These are phyloP conservation scores for Coemansia sp. DNA, from an alignment of 192 early-diverging fungal species.

Conservation along the genomic window DNA sequence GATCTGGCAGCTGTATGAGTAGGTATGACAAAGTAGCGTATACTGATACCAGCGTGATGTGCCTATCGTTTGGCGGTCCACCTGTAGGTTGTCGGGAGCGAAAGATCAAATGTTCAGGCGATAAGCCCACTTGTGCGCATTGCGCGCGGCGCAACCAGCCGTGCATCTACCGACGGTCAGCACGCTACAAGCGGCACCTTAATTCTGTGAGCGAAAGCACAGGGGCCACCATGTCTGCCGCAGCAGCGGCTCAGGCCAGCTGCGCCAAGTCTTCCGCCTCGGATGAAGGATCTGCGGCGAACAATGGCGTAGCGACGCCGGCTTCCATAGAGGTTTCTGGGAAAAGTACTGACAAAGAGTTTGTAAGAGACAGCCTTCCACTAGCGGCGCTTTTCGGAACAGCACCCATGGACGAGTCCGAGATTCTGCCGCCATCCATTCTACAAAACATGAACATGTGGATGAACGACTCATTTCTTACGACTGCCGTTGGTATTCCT, in stretches of 20 bases:
- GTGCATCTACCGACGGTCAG: slow-evolving; percentile 51
- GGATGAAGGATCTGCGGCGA: slow-evolving; percentile 4
- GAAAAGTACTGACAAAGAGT: slow-evolving; percentile 7
- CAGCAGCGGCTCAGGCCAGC: slow-evolving; percentile 7
- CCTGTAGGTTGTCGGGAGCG: slow-evolving; percentile 49
- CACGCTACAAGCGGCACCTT: slow-evolving; percentile 49
- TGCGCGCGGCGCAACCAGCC: slow-evolving; percentile 52
- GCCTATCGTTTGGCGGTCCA: background rate
- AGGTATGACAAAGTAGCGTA: background rate
- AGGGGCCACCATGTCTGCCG: background rate
- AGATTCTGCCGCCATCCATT: slow-evolving; percentile 48
- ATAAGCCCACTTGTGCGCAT: slow-evolving; percentile 49
- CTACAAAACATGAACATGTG: slow-evolving; percentile 53
- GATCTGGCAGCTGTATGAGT: background rate
- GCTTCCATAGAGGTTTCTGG: background rate
- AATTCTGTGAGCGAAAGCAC: slow-evolving; percentile 1
- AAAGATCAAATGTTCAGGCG: slow-evolving; percentile 53
- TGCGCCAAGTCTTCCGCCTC: background rate
- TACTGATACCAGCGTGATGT: background rate
- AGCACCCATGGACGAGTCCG: slow-evolving; percentile 44
- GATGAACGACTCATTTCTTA: slow-evolving; percentile 53
- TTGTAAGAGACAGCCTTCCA: slow-evolving; percentile 37
- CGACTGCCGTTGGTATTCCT: slow-evolving; percentile 10
- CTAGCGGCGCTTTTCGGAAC: slow-evolving; percentile 43
- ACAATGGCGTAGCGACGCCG: slow-evolving; percentile 2